Base-by-base conservation (phyloP, 2,329 filamentous ascomycete genomes). In the Epichloe typhina region DNA sequence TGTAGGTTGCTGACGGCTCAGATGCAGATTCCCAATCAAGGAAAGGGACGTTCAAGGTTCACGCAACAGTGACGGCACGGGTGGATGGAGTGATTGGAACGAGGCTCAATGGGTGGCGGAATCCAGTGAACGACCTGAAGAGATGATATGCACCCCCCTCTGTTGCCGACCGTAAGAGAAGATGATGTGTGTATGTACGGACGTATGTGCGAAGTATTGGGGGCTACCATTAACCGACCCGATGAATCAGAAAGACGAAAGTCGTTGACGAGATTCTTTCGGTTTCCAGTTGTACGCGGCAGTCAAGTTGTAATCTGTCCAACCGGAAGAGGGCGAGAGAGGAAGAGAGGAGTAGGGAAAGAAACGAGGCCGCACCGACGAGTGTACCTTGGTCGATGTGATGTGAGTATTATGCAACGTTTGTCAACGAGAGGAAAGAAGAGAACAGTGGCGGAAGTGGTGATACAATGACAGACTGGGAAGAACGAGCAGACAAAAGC, bases 21-120 rank as follows among this genome's bases (percentile, higher is more conserved):
- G 5, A 37, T 12, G 39, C n/a, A 26, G 21, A 21, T 42, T 12
- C 40, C 19, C n/a, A 42, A 31, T 31, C 17, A 12, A 13, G 40
- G 11, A 12, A 42, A 42, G n/a, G n/a, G 21, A 12, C n/a, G 6
- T 42, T 19, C 12, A 19, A 26, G 42, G 23, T 4, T 31, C 26
- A 39, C 48, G 48, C 36, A 45, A 21, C 2, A 19, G 48, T 50
- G 48, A 46, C 48, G 48, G 36, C 36, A 45, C 31, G 35, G n/a
- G 19, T 13, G 19, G 17, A 33, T 33, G n/a, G 23, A 47, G 23
- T 31, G 19, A 5, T 31, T 35, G 6, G 19, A 36, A 35, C 26
- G n/a, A 33, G 19, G 21, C 33, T 21, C 33, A 36, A 45, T 50
- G 41, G 21, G 44, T 39, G 41, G 35, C 19, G 38, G 47, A 23